Percentiles rank a stretch among this genome's conserved stretches.
phyloP scores from a whole-genome alignment of 2,329 filamentous ascomycete genomes.

The Intubia oerlemansii region DNA sequence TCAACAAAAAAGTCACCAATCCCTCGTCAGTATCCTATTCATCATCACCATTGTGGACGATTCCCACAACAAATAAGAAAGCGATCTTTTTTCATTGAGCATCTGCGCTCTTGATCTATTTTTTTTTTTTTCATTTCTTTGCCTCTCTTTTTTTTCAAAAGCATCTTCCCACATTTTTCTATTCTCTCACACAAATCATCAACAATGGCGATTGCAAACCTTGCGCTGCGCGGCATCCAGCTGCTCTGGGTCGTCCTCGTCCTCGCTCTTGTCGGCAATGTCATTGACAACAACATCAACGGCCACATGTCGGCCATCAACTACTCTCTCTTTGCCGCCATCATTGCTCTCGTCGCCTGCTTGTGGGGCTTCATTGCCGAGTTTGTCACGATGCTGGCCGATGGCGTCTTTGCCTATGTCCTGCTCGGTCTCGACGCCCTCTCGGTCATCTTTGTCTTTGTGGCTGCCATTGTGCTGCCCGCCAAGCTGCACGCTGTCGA shows the following conservation, averaged over 20 bases:
- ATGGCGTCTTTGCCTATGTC: slow-evolving; percentile 26
- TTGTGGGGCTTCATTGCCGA: slow-evolving; percentile 38
- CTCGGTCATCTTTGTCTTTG: slow-evolving; percentile 47
- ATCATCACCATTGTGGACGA: too few relatives aligned
- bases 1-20: too few relatives aligned
- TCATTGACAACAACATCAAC: slow-evolving; percentile 28
- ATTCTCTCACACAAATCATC: neutral
- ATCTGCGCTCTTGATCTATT: too few relatives aligned
- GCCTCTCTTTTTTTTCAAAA: too few relatives aligned
- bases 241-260: slow-evolving; percentile 29
- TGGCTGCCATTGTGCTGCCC: slow-evolving; percentile 47
- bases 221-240: slow-evolving; percentile 24
- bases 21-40: too few relatives aligned
- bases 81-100: too few relatives aligned
- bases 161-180: neutral
- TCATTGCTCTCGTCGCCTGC: slow-evolving; percentile 41
- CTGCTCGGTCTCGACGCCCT: slow-evolving; percentile 34
- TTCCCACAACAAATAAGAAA: too few relatives aligned
- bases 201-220: neutral
- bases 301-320: slow-evolving; percentile 28
- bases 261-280: slow-evolving; percentile 35
- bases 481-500: slow-evolving; percentile 47
- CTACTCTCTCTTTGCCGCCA: slow-evolving; percentile 49
- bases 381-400: slow-evolving; percentile 21
- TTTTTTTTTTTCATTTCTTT: neutral